phyloP scores from a whole-genome alignment of 371 early-diverging fungal species.

The Mortierella polycephala region DNA sequence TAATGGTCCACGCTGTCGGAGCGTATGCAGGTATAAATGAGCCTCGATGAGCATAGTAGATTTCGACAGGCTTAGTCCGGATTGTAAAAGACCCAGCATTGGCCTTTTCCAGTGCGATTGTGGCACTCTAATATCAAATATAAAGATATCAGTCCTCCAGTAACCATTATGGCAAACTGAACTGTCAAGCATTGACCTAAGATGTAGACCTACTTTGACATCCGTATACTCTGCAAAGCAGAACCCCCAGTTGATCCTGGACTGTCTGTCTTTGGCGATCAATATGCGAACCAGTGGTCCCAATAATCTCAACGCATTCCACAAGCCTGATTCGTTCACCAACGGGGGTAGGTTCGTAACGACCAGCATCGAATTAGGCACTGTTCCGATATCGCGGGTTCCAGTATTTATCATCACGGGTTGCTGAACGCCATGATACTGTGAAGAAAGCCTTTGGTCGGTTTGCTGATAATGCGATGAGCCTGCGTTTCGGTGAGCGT shows the following conservation, averaged over 20 bases:
- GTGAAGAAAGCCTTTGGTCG: background rate
- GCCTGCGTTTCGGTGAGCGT: background rate
- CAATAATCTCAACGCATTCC: constrained; percentile 28
- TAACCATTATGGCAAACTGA: background rate
- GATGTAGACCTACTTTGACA: constrained; percentile 20
- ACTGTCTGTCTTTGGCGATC: constrained; percentile 40
- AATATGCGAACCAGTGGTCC: constrained; percentile 36
- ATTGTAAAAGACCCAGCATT: constrained; percentile 13
- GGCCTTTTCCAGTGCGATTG: constrained; percentile 35
- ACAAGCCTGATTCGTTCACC: constrained; percentile 39
- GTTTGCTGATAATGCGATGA: constrained; percentile 2
- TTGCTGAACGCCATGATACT: background rate
- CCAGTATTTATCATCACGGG: constrained; percentile 24
- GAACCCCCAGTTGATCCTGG: constrained; percentile 38
- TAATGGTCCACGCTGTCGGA: constrained; percentile 46
- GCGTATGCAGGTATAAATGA: constrained; percentile 50
- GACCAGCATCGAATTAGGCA: constrained; percentile 39
- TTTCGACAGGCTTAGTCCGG: constrained; percentile 24
- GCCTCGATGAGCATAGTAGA: constrained; percentile 42
- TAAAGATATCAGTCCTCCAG: too few species aligned
- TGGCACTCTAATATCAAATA: constrained; percentile 14
- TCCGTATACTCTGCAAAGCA: constrained; percentile 43
- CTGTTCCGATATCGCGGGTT: constrained; percentile 41
- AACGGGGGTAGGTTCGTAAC: constrained; percentile 28
- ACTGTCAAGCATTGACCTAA: background rate